Base-by-base conservation (phyloP, 257 asterid genomes). In the Solanum megistacrolobum region DNA sequence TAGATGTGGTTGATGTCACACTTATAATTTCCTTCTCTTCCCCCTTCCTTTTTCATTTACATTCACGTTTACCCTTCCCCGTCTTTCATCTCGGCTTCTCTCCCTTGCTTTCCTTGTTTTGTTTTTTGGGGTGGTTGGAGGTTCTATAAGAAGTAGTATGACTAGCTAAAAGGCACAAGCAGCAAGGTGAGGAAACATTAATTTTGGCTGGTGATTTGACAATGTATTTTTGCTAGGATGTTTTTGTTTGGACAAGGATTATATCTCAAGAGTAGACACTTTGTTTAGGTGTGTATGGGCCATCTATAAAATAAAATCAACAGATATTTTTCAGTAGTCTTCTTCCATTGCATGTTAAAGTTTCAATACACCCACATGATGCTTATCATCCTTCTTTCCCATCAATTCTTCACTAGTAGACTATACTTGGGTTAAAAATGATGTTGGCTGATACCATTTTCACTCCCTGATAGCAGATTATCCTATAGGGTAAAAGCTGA, bases 1-100 rank as follows among this genome's bases (percentile, higher is more conserved):
- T 73, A 39, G 82, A 79, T 79, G 75, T 87, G 86, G 86, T 75
- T 75, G 85, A 46, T 75, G 78, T 18, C 76, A 84, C 87, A 34
- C 55, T 7, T 84, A 34, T n/a, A 10, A 21, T 62, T n/a, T 62
- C 38, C 72, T 34, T 23, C 34, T n/a, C 66, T 85, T 48, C 52
- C 43, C 55, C 55, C 39, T 55, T 9, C 25, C 55, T 11, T 65
- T 75, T 76, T 72, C 38, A 29, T 73, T 21, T 73, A 10, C 29
- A 16, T 72, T 16, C 35, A 20, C 31, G 25, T 27, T 23, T 66
- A 27, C 39, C 23, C 76, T 65, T 25, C 31, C 73, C 11, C 27
- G 4, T 71, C 55, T 41, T 52, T 73, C 32, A 10, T 73, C 36
- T 46, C 41, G 18, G 71, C 82, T 68, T 66, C 66, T 34, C 71